Conservation (phyloP, 805 yeast genomes). For the Candida germanica region DNA sequence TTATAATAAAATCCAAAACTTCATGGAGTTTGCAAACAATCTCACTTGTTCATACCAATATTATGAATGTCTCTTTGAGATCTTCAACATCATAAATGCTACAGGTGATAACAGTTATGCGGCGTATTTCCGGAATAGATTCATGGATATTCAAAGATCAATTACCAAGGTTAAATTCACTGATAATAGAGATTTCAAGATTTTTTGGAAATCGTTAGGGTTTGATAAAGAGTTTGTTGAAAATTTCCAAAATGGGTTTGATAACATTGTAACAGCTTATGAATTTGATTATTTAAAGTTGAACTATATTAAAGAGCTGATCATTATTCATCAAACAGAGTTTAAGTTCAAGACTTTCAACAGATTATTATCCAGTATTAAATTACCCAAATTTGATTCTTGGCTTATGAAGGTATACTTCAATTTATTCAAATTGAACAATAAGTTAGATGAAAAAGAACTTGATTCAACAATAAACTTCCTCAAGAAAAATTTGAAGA, state of each 20-base stretch:
- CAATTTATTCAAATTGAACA: constrained; percentile 21
- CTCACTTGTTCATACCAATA: constrained; percentile 47
- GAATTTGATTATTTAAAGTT: constrained; percentile 30
- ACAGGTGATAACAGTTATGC: constrained; percentile 28
- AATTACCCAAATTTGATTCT: constrained; percentile 18
- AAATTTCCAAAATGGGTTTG: constrained; percentile 17
- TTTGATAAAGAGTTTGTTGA: constrained; percentile 7
- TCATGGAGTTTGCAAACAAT: constrained; percentile 56
- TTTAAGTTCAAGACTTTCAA: constrained; percentile 23
- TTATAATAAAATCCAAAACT: constrained; percentile 65
- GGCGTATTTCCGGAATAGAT: constrained; percentile 21
- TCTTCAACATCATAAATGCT: constrained; percentile 8
- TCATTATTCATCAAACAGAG: constrained; percentile 20
- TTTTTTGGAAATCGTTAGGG: constrained; percentile 51
- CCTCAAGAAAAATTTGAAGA: constrained; percentile 29
- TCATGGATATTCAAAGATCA: constrained; percentile 14
- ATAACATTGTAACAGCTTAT: not conserved
- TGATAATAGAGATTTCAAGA: constrained; percentile 62
- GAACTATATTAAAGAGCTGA: constrained; percentile 23
- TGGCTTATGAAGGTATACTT: constrained; percentile 25
- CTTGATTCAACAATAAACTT: constrained; percentile 23
- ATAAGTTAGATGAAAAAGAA: constrained; percentile 18
- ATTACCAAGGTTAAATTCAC: constrained; percentile 8
- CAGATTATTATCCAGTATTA: constrained; percentile 19
- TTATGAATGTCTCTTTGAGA: constrained; percentile 32